These are phyloP conservation scores for Amanita polypyramis DNA, from an alignment of 768 basidiomycete species.

Conservation along the genomic window DNA sequence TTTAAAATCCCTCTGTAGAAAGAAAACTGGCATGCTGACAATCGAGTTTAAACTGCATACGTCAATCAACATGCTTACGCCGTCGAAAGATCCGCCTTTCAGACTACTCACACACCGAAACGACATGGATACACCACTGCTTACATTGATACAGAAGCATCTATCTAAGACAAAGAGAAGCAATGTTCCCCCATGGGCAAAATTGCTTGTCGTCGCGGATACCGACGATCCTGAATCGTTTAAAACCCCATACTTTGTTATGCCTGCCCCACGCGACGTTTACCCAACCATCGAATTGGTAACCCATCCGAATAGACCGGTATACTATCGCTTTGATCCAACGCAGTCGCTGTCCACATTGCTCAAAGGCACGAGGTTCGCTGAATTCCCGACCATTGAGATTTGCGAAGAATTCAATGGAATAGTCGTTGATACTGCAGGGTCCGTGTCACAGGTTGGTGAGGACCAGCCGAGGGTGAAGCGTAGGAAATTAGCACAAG, in stretches of 20 bases:
- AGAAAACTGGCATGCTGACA: slow-evolving; percentile 56
- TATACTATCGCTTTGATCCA: slow-evolving; percentile 51
- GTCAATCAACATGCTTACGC: no score
- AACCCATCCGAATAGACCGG: slow-evolving; percentile 18
- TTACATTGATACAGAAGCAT: slow-evolving; percentile 37
- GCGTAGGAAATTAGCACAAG: slow-evolving; percentile 47
- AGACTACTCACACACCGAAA: slow-evolving; percentile 68
- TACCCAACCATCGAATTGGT: slow-evolving; percentile 12
- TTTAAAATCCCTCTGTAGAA: slow-evolving; percentile 30
- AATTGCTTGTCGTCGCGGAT: slow-evolving; percentile 39
- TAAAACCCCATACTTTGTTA: slow-evolving; percentile 47
- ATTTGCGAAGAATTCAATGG: slow-evolving; percentile 64
- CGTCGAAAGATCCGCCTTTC: no score
- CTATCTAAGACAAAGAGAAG: slow-evolving; percentile 33
- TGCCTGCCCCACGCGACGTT: slow-evolving; percentile 34
- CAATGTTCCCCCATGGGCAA: slow-evolving; percentile 45
- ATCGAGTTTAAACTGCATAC: slow-evolving; percentile 63
- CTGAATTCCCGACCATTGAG: slow-evolving; percentile 80
- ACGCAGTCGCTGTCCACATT: slow-evolving; percentile 31
- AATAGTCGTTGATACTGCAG: slow-evolving; percentile 44
- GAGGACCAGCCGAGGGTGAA: slow-evolving; percentile 33
- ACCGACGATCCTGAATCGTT: slow-evolving; percentile 48
- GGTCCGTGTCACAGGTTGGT: slow-evolving; percentile 25
- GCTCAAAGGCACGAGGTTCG: slow-evolving; percentile 55
- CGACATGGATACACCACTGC: slow-evolving; percentile 35